Conservation (phyloP, 2,329 filamentous ascomycete genomes). For the Grosmannia clavigera region DNA sequence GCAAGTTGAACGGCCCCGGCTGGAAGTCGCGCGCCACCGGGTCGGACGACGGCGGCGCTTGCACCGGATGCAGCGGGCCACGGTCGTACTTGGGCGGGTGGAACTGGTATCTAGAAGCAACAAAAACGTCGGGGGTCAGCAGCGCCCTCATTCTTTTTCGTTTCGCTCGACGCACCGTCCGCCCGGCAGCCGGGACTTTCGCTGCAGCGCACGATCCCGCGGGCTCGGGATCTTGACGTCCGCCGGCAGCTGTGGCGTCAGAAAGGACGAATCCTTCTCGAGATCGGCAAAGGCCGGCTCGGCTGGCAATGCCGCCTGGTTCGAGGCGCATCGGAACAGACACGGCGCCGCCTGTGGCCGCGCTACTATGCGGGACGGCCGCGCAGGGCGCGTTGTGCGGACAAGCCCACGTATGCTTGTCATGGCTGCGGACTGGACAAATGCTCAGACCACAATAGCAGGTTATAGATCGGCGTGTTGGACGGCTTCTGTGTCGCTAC, state of each 20-base stretch:
- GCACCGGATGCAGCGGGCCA: constrained; percentile 83
- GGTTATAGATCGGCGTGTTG: background rate
- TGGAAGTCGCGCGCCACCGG: constrained; percentile 78
- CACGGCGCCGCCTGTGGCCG: constrained; percentile 15
- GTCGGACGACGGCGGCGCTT: constrained; percentile 76
- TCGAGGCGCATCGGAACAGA: constrained; percentile 33
- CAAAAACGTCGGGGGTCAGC: constrained; percentile 6
- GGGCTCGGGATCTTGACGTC: constrained; percentile 27
- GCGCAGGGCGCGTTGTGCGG: constrained; percentile 17
- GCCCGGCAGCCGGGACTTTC: constrained; percentile 29
- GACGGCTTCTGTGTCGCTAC: background rate
- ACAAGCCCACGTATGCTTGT: constrained; percentile 27
- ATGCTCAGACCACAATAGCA: background rate
- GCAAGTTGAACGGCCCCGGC: constrained; percentile 80
- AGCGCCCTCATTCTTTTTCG: constrained; percentile 4
- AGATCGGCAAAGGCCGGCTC: constrained; percentile 31
- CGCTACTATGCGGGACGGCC: background rate
- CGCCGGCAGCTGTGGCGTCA: constrained; percentile 26
- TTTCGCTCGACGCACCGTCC: constrained; percentile 25
- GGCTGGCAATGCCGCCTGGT: constrained; percentile 18
- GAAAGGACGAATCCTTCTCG: constrained; percentile 37
- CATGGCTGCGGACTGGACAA: constrained; percentile 18
- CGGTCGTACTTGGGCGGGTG: constrained; percentile 90
- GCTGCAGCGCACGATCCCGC: constrained; percentile 22
- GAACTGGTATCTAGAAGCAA: constrained; percentile 66